phyloP scores from a whole-genome alignment of 208 protist genomes.

The Leishmania aethiopica region DNA sequence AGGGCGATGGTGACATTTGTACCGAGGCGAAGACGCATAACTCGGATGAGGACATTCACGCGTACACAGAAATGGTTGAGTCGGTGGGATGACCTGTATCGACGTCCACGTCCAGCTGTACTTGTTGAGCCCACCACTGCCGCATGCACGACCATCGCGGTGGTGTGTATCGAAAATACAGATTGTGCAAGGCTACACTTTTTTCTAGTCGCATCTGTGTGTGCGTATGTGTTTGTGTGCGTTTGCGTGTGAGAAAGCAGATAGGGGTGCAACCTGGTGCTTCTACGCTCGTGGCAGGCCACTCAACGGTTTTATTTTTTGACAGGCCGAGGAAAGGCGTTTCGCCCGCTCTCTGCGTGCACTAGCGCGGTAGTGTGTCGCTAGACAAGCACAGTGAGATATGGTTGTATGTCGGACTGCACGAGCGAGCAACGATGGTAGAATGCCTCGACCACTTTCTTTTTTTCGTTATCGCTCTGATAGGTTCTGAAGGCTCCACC shows the following conservation, averaged over 20 bases:
- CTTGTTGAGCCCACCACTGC: not conserved
- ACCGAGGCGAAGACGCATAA: slow-evolving; percentile 22
- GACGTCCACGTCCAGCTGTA: not conserved
- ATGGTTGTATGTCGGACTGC: not conserved
- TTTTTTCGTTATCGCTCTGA: not conserved
- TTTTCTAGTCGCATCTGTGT: not conserved
- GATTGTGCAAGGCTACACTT: not conserved
- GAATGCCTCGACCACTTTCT: not conserved
- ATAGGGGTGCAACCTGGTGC: not conserved
- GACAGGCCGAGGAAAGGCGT: not conserved
- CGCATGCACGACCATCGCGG: not conserved
- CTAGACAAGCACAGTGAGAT: not conserved
- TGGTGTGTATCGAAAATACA: not conserved
- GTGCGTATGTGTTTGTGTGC: not conserved
- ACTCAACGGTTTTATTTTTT: not conserved
- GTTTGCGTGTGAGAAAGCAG: not conserved
- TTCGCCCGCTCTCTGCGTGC: not conserved
- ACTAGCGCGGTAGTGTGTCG: not conserved
- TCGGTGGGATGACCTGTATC: not conserved
- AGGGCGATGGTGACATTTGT: slow-evolving; percentile 19
- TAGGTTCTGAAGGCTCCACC: not conserved
- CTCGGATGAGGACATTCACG: slow-evolving; percentile 26
- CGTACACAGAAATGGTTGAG: slow-evolving; percentile 8
- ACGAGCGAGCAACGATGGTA: not conserved
- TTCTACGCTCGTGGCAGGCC: too few relatives aligned